Conservation (phyloP, 2,329 filamentous ascomycete genomes). For the Exophiala dermatitidis region DNA sequence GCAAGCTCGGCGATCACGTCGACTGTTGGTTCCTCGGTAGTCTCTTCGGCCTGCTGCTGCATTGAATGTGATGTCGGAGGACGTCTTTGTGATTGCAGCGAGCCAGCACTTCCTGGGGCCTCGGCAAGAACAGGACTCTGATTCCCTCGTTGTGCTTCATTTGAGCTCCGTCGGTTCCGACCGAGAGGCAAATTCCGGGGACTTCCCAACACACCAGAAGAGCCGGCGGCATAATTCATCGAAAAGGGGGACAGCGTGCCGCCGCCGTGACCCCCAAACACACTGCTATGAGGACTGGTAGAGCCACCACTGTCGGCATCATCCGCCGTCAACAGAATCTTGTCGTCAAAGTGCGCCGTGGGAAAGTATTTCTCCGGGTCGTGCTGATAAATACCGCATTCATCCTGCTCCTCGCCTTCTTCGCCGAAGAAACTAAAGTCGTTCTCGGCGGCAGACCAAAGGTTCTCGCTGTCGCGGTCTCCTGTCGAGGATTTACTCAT, state of each 20-base stretch:
- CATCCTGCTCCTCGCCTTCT: slow-evolving; percentile 35
- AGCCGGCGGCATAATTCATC: slow-evolving; percentile 12
- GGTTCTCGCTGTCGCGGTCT: slow-evolving; percentile 51
- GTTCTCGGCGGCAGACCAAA: slow-evolving; percentile 52
- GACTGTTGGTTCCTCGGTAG: slow-evolving; percentile 15
- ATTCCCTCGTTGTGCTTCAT: slow-evolving; percentile 16
- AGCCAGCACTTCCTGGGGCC: slow-evolving; percentile 6
- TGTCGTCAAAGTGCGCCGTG: slow-evolving; percentile 40
- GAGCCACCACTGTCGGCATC: slow-evolving; percentile 23
- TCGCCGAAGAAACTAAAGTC: slow-evolving; percentile 58
- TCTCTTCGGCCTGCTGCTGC: slow-evolving; percentile 10
- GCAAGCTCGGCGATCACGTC: slow-evolving; percentile 51
- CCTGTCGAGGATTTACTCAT: slow-evolving; percentile 50
- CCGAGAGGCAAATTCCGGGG: slow-evolving; percentile 25
- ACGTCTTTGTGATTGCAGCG: slow-evolving; percentile 8
- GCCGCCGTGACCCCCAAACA: slow-evolving; percentile 1
- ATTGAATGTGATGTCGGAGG: slow-evolving; percentile 15
- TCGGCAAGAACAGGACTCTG: slow-evolving; percentile 5
- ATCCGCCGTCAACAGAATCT: slow-evolving; percentile 35
- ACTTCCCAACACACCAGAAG: slow-evolving; percentile 11
- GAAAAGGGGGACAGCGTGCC: slow-evolving; percentile 13
- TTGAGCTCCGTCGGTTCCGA: slow-evolving; percentile 22
- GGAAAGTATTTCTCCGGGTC: slow-evolving; percentile 42
- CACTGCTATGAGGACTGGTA: slow-evolving; percentile 16
- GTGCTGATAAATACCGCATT: slow-evolving; percentile 45